Base-by-base conservation (phyloP, 306 rosid species). In the Inga oerstediana region DNA sequence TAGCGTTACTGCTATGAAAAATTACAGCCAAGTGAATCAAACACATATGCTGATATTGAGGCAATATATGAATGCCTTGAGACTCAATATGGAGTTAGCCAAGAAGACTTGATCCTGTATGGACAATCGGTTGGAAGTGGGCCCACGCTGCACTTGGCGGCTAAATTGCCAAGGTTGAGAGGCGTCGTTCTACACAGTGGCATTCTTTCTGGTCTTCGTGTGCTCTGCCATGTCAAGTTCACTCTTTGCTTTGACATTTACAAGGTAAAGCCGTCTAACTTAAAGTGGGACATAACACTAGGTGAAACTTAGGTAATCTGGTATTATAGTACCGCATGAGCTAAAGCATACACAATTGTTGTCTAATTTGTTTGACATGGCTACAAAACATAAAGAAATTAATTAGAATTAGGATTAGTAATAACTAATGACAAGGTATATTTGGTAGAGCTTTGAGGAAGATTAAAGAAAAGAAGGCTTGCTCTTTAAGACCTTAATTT, bases 91-190 rank as follows among this genome's bases (percentile, higher is more conserved):
- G 99, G 99, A 80, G 94, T 94, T 64, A 86, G 98, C 91, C 99
- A 97, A 74, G 99, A 97, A 89, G 97, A 97, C 41, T 76, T 97
- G 34, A 92, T 97, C 89, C 91, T 94, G 85, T 97, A 97, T 44
- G 99, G 99, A 56, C 99, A 94, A 81, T 97, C 99, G 10, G 97
- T 97, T 77, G 99, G 99, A 82, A 97, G 98, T 72, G 99, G 98
- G 62, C 98, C 99, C 17, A 97, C 99, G 30, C 83, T 94, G 81
- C 99, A 97, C 81, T 90, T 97, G 94, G 99, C 99, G 19, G 82
- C 99, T 73, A 97, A 94, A 61, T 84, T 97, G 89, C 98, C 99
- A 1, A 87, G 99, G 85, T 88, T 97, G 80, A 88, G 97, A 81
- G 99, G 99, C 7, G 91, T 97, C 22, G 99, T 97, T 87, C 86